These are phyloP conservation scores for Leavenworthia alabamica DNA, from an alignment of 345 rosid species.

Conservation along the genomic window DNA sequence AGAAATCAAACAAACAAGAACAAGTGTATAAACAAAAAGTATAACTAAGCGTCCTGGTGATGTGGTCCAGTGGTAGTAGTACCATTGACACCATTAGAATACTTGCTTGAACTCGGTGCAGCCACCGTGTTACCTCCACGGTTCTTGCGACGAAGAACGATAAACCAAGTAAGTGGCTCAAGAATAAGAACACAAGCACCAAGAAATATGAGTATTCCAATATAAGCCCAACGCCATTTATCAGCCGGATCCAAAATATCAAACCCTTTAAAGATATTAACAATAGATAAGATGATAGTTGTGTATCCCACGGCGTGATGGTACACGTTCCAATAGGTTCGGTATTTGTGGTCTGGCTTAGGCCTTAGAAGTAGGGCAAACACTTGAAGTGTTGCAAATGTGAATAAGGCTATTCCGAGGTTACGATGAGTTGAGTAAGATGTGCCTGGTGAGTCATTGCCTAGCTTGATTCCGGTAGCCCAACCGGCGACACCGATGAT, in stretches of 20 bases:
- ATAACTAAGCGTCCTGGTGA: slow-evolving; percentile 32
- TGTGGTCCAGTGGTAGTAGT: slow-evolving; percentile 19
- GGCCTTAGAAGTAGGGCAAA: slow-evolving; percentile 83
- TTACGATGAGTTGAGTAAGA: slow-evolving; percentile 46
- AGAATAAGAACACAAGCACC: slow-evolving; percentile 41
- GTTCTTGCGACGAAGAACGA: slow-evolving; percentile 57
- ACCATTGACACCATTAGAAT: slow-evolving; percentile 37
- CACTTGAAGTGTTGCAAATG: slow-evolving; percentile 78
- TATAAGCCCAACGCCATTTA: slow-evolving; percentile 58
- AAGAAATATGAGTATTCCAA: slow-evolving; percentile 47
- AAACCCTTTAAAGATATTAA: slow-evolving; percentile 64
- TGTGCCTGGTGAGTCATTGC: slow-evolving; percentile 43
- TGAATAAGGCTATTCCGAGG: slow-evolving; percentile 64
- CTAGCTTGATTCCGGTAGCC: slow-evolving; percentile 78
- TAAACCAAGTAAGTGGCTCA: slow-evolving; percentile 68
- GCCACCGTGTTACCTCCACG: slow-evolving; percentile 24
- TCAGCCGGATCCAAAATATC: slow-evolving; percentile 47
- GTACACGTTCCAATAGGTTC: slow-evolving; percentile 82
- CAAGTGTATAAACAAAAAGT: neutral
- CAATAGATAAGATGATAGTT: slow-evolving; percentile 48
- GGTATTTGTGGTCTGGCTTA: slow-evolving; percentile 75
- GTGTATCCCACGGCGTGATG: slow-evolving; percentile 73
- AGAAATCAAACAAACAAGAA: slow-evolving; percentile 9
- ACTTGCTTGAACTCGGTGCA: slow-evolving; percentile 26
- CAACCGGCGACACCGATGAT: slow-evolving; percentile 73